These are phyloP conservation scores for Gymnopus androsaceus DNA, from an alignment of 1,284 basidiomycete genomes.

Conservation along the genomic window DNA sequence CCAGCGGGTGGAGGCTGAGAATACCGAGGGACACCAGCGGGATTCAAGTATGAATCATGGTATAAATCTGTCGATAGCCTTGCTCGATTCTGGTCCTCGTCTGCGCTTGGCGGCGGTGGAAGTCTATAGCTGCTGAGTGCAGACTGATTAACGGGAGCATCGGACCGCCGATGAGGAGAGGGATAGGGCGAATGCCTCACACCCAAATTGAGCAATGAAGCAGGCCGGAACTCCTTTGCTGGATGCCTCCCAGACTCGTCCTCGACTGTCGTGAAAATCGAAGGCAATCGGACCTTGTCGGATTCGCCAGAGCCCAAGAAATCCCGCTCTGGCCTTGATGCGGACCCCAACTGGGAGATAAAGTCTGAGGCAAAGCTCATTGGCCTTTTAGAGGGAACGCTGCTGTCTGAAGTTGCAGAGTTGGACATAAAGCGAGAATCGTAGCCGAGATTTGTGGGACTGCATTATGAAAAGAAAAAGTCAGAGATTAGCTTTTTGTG, in stretches of 20 bases:
- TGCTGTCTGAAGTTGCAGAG: constrained; percentile 66
- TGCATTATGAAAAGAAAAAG: too few species aligned
- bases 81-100: constrained; percentile 43
- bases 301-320: constrained; percentile 24
- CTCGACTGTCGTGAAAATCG: constrained; percentile 68
- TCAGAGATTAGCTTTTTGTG: too few species aligned
- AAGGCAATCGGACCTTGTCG: constrained; percentile 64
- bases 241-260: constrained; percentile 48
- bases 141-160: constrained; percentile 43
- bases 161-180: constrained; percentile 46
- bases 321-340: constrained; percentile 52
- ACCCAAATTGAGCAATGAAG: constrained; percentile 62
- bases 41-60: constrained; percentile 47
- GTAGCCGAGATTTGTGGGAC: constrained; percentile 51
- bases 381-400: constrained; percentile 57
- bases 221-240: constrained; percentile 52
- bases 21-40: constrained; percentile 40
- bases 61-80: constrained; percentile 54
- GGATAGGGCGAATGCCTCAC: constrained; percentile 53
- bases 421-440: constrained; percentile 60
- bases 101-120: constrained; percentile 46
- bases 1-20: constrained; percentile 42
- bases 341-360: too few species aligned
- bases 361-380: constrained; percentile 55
- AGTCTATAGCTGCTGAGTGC: constrained; percentile 64